phyloP scores from a whole-genome alignment of 1,139 yeast genomes.

The Kurtzmaniella natalensis region DNA sequence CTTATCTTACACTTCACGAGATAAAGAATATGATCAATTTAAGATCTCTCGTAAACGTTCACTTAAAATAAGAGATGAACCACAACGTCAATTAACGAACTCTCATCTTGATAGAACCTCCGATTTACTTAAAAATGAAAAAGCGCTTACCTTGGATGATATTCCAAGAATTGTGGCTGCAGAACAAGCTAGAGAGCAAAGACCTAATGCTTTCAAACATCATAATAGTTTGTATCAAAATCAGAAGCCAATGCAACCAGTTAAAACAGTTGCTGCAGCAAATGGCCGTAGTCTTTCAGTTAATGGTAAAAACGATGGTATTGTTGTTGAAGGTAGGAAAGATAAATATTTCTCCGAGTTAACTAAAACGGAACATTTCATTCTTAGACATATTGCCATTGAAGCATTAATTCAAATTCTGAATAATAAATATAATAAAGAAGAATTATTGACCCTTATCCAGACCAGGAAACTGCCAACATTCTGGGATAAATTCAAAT shows the following conservation, averaged over 20 bases:
- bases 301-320: constrained; percentile 9
- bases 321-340: constrained; percentile 13
- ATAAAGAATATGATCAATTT: constrained; percentile 31
- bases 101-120: constrained; percentile 51
- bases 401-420: constrained; percentile 50
- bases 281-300: constrained; percentile 11
- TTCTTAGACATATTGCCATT: constrained; percentile 65
- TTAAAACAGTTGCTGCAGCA: constrained; percentile 19
- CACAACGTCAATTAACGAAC: constrained; percentile 28
- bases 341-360: constrained; percentile 70
- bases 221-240: constrained; percentile 47
- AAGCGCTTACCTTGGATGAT: constrained; percentile 87
- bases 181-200: constrained; percentile 89
- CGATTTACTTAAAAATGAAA: constrained; percentile 71
- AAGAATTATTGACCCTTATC: constrained; percentile 50
- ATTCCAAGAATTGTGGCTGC: constrained; percentile 96
- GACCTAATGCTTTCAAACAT: constrained; percentile 81
- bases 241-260: constrained; percentile 33
- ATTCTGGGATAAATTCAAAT: constrained; percentile 72
- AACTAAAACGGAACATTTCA: constrained; percentile 52
- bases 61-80: constrained; percentile 44
- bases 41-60: constrained; percentile 26
- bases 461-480: constrained; percentile 54
- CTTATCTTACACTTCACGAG: constrained; percentile 20
- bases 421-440: constrained; percentile 37